phyloP scores from a whole-genome alignment of 768 basidiomycete genomes.

The Suillus tomentosus region DNA sequence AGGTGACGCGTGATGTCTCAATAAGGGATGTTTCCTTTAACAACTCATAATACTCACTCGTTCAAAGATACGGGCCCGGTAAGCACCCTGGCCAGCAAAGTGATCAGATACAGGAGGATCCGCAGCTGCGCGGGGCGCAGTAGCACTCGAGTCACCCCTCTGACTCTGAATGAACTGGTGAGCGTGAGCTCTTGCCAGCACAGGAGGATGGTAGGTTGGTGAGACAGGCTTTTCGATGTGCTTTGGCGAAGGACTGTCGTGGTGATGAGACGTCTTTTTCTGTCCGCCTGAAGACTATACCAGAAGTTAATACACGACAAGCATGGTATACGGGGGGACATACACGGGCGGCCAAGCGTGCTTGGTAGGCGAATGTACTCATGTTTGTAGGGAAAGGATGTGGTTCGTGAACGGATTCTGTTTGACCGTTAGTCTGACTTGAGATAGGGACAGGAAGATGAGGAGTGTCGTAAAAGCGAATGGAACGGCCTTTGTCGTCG shows the following conservation, averaged over 20 bases:
- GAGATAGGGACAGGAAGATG: background rate
- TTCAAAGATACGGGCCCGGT: background rate
- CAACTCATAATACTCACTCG: background rate
- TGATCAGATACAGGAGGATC: too few species aligned
- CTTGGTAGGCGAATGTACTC: background rate
- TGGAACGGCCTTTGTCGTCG: background rate
- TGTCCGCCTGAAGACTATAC: background rate
- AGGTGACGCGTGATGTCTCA: background rate
- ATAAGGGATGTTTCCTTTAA: too few species aligned
- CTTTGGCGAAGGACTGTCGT: background rate
- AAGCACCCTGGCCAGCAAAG: background rate
- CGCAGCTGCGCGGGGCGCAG: background rate
- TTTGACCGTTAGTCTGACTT: background rate
- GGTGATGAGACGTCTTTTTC: background rate
- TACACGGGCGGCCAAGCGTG: background rate
- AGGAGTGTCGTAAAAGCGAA: background rate
- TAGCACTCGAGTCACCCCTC: background rate
- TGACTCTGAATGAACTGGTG: background rate
- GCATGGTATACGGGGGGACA: background rate
- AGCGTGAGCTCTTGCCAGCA: background rate
- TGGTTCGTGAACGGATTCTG: too few species aligned
- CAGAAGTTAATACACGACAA: background rate
- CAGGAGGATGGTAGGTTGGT: background rate
- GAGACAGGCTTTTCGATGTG: background rate
- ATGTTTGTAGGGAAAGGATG: background rate